Evolutionary conservation across 2,329 filamentous ascomycete species (phyloP).

Genomic region (Colletotrichum horii): DNA sequence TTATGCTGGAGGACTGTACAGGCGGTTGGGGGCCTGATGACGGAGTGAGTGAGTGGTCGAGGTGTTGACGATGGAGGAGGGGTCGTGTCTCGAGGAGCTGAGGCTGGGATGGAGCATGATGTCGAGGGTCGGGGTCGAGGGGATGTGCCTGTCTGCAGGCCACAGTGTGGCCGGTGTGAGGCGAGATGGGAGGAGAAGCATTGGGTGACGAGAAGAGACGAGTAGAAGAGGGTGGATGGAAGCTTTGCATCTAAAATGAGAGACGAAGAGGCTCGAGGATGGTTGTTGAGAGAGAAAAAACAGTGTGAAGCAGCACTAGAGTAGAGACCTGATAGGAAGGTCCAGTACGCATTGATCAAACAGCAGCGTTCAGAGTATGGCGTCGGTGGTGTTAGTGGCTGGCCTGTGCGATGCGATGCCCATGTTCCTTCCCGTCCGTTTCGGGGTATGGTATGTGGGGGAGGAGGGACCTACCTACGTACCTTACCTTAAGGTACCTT

Average conservation of each 20-base stretch:
- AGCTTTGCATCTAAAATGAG: not conserved
- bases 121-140: not conserved
- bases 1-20: no score
- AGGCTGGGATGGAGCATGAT: not conserved
- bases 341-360: not conserved
- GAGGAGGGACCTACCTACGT: not conserved
- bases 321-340: not conserved
- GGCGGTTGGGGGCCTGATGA: not conserved
- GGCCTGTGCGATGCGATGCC: not conserved
- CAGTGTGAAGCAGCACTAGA: not conserved
- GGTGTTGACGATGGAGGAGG: not conserved
- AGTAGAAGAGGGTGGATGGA: not conserved
- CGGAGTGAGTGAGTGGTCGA: not conserved
- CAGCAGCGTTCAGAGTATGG: not conserved
- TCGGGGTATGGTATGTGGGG: slow-evolving; percentile 19
- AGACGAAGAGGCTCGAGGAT: not conserved
- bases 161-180: not conserved
- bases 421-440: slow-evolving; percentile 17
- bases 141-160: not conserved
- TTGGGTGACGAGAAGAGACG: not conserved
- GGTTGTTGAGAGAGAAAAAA: not conserved
- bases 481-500: no score
- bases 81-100: not conserved
- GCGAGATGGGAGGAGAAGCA: not conserved
- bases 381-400: not conserved